Percentiles rank a stretch among this genome's conserved stretches.
Evolutionary conservation across 257 asterid species (phyloP).

Genomic region (Nicotiana paniculata): DNA sequence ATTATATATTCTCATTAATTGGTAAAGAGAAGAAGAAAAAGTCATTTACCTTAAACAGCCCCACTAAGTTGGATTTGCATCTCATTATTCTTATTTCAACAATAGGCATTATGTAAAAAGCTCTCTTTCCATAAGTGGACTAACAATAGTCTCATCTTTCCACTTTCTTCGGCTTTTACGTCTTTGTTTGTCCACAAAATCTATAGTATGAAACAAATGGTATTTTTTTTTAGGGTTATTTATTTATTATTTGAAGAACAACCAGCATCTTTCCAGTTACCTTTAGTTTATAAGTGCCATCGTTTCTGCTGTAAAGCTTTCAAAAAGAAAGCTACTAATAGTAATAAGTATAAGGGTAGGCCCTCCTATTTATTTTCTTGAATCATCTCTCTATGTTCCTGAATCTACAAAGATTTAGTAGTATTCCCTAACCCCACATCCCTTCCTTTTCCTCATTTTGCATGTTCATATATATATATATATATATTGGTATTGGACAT

Average conservation of each 20-base stretch:
- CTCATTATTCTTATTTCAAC: not conserved
- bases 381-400: not conserved
- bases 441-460: not conserved
- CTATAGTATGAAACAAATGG: not conserved
- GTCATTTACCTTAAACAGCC: not conserved
- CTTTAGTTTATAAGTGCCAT: not conserved
- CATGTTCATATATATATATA: not conserved
- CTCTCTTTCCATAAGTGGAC: not conserved
- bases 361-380: not conserved
- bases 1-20: no score
- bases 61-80: not conserved
- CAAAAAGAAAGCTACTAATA: not conserved
- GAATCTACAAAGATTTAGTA: constrained; percentile 1
- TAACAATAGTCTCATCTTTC: not conserved
- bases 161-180: not conserved
- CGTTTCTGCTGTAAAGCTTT: not conserved
- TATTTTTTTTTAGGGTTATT: not conserved
- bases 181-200: not conserved
- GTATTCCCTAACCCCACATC: not conserved
- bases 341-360: not conserved
- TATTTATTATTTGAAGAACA: not conserved
- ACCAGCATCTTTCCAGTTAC: not conserved
- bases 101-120: not conserved
- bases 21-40: not conserved
- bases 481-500: no score